Base-by-base conservation (phyloP, 805 yeast species). In the Metschnikowia rubicola region DNA sequence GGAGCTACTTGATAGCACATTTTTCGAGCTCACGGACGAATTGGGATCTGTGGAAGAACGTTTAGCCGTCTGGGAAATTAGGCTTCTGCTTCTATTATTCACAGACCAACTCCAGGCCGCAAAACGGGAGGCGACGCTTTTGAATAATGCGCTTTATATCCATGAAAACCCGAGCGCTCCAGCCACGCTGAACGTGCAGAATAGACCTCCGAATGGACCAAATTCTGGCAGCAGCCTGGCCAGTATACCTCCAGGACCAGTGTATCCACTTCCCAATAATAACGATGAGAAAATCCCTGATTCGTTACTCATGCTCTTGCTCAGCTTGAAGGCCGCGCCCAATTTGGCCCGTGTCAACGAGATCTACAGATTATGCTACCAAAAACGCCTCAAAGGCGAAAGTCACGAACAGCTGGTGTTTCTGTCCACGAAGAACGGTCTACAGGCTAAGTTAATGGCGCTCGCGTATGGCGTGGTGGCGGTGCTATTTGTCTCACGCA, bases 301-400 rank as follows among this genome's bases (percentile, higher is more conserved):
- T 51, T 55, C 53, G 44, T 53, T 71, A 32, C 49, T 71, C 26
- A 49, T 56, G 34, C 41, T 74, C 19, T 46, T 78, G 26, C 61
- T 73, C 30, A 60, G 78, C 44, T 61, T 78, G 43, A 75, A 70
- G 47, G 65, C 74, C 30, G 66, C 71, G 1, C 73, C 79, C 6
- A 74, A 69, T 46, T 44, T 75, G 48, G 55, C 61, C 28, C 54
- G 75, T 19, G 64, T 77, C 19, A 75, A 74, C 46, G 78, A 71
- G 39, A 57, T 70, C 35, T 78, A 74, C 59, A 70, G 68, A 46
- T 62, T 76, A 30, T 61, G 74, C 36, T 67, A 74, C 46, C 75
- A 68, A 47, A 44, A 64, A 17, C 46, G 75, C 31, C 53, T 70
- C 35, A 60, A 58, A 38, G 48, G 57, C 12, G 43, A 21, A 9